Base-by-base conservation (phyloP, 371 early-diverging fungal species). In the Parasitella parasitica region DNA sequence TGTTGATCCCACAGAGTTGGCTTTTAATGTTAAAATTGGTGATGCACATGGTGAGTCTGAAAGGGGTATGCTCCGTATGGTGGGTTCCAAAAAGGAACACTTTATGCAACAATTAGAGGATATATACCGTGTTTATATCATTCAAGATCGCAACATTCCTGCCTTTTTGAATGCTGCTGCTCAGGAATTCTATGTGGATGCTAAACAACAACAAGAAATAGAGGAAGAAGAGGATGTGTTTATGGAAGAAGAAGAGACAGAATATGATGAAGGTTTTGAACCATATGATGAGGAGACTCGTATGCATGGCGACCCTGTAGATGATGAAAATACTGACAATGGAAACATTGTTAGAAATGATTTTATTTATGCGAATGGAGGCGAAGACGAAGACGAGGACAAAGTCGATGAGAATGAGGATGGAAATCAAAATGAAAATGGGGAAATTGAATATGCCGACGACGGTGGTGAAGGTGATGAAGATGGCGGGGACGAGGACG, bases 81-180 rank as follows among this genome's bases (percentile, higher is more conserved):
- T 80, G 1, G 93, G 92, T 12, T 80, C 86, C 1, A 78, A 82
- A 6, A 85, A 82, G 58, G 85, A 84, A 41, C 67, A 78, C 16
- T 87, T 82, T 50, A 74, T 86, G 62, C 69, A 75, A 9, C 71
- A 78, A 9, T 62, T 91, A 18, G 62, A 80, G 41, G 78, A 78
- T 57, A 66, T 78, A 30, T 84, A 90, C 51, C 72, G 83, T 26
- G 80, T 77, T 26, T 92, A 87, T 78, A 78, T 95, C 7, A 75
- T 79, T 39, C 80, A 88, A 59, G 72, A 80, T 9, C 81, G 84
- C 9, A 85, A 86, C 48, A 89, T 92, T 41, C 92, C 94, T 8
- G 92, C 87, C 1, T 92, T 94, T 70, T 64, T 94, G 69, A 89
- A 91, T 46, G 78, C 84, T 15, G 85, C 89, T 6, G 90, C 92